Evolutionary conservation across 495 filamentous ascomycete species (phyloP).

Genomic region (Penicillium desertorum): DNA sequence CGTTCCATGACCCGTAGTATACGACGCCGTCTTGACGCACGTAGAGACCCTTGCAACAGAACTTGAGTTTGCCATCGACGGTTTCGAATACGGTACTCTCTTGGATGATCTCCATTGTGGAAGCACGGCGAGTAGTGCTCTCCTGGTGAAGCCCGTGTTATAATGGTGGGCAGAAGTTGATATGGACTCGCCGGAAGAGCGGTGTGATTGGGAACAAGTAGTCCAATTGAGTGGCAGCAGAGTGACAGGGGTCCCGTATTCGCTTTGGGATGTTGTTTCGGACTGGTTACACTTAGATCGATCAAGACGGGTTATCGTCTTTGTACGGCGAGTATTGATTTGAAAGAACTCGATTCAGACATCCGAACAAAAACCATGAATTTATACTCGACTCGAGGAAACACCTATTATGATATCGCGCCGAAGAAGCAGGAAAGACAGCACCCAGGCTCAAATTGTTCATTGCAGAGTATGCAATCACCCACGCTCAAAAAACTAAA

Average conservation of each 20-base stretch:
- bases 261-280: not conserved
- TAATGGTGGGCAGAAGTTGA: not conserved
- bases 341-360: not conserved
- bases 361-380: not conserved
- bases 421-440: slow-evolving; percentile 5
- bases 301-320: not conserved
- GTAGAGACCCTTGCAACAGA: not conserved
- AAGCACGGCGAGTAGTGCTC: not conserved
- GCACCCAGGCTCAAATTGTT: slow-evolving; percentile 5
- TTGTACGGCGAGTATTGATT: not conserved
- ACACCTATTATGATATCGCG: slow-evolving; percentile 11
- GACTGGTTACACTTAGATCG: not conserved
- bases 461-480: slow-evolving; percentile 7
- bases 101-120: not conserved
- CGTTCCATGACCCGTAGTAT: not conserved
- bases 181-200: not conserved
- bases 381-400: not conserved
- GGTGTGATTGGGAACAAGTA: not conserved
- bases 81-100: not conserved
- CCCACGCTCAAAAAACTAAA: slow-evolving; percentile 7
- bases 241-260: not conserved
- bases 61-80: not conserved
- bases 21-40: not conserved
- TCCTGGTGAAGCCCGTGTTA: not conserved
- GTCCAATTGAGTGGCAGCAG: not conserved